Base-by-base conservation (phyloP, 2,329 filamentous ascomycete species). In the Seiridium unicorne region DNA sequence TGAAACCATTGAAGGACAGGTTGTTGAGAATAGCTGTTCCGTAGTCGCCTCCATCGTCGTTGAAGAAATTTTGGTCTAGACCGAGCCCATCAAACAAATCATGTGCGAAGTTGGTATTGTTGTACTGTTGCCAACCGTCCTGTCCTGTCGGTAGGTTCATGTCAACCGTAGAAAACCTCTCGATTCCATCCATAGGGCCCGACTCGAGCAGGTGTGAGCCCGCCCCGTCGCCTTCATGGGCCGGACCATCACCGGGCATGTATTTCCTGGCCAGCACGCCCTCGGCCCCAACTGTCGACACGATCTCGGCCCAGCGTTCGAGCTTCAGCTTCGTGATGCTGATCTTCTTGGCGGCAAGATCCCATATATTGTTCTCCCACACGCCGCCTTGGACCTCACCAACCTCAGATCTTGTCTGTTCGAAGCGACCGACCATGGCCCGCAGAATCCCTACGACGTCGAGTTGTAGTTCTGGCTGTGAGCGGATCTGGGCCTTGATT, bases 321-420 rank as follows among this genome's bases (percentile, higher is more conserved):
- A 84, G 63, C 61, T 81, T 82, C 3, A 76, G 70, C 5, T 75
- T 76, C 0, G 78, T 78, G 40, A 83, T 77, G 26, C 75, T 73
- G 1, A 84, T 69, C 49, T 83, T 82, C 44, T 77, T 74, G 0
- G 80, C 77, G 0, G 77, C 78, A 62, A 83, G 69, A 5, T 78
- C 79, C 81, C 81, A 84, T 0, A 82, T 65, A 51, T 80, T 81
- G 56, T 77, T 77, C 9, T 80, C 75, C 57, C 73, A 73, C 0
- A 66, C 67, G n/a, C 69, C 75, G 0, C 68, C 61, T 5, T 77
- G 59, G n/a, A 51, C 56, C 72, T 53, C 58, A 53, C 58, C 64
- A 5, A 60, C 62, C 47, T 60, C 61, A 4, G 0, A 69, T 64
- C 2, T 73, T 69, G 75, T 76, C 46, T 79, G 72, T 36, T 83